Evolutionary conservation across 352 stramenopile genomes (phyloP), one percentile per base, ranked within the genome.

Genomic region (Pelagophyceae sp.): DNA sequence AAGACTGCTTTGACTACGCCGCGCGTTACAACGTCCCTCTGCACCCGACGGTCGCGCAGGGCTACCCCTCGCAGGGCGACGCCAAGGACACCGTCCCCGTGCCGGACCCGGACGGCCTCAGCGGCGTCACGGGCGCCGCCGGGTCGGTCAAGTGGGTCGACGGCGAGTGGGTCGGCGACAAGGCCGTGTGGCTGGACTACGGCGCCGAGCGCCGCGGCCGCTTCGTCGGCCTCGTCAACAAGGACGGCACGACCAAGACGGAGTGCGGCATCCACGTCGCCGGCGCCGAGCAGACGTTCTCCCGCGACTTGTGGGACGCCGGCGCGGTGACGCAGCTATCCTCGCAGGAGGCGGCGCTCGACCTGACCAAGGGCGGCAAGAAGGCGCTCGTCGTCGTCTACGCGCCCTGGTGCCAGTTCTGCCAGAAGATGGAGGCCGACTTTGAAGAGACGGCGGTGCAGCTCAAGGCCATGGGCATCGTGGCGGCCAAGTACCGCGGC

Each of bases 1-100:
- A 91, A 77, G 87, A 91, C 82, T 87, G 80, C 50, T 91, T 91
- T 77, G 86, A 91, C 79, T 91, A 91, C 82, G 89, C 90, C 80
- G 81, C 84, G 79, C 89, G 89, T 78, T 87, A 91, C 80, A 76
- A 89, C 35, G 83, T 91, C 40, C 85, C 84, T 37, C 84, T 88
- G 77, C 87, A 91, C 78, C 87, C 87, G 61, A 82, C 89, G 32
- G 85, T 90, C 76, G 87, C 86, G 65, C 88, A 89, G 83, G 87
- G 87, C 83, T 91, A 91, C 80, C 87, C 87, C 61, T 86, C 79
- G 76, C 89, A 90, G 77, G 87, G 87, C 77, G 87, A 91, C 83
- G 83, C 80, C 63, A 91, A 91, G 84, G 87, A 91, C 72, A 91
- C 87, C 63, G 90, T 91, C 72, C 85, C 87, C 37, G 89, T 91